These are phyloP conservation scores for Leccinum subatratum DNA, from an alignment of 1,284 basidiomycete genomes.

Conservation along the genomic window DNA sequence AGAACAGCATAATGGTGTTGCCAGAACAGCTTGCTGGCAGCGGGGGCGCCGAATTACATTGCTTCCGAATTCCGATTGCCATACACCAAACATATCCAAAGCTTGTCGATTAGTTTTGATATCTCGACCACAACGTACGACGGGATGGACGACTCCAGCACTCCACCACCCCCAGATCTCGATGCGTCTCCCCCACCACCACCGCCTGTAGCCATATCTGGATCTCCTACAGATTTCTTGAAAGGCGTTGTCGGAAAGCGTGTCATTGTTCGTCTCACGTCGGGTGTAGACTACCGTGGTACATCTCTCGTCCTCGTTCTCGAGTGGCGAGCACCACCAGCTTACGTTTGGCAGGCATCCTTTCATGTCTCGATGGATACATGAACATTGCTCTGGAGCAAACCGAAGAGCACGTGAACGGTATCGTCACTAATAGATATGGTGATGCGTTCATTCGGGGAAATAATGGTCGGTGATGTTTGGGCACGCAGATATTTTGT, in stretches of 20 bases:
- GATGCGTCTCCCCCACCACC: conserved; percentile 43
- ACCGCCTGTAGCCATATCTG: conserved; percentile 44
- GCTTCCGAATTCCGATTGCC: conserved; percentile 6
- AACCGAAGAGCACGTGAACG: conserved; percentile 92
- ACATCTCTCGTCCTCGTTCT: conserved; percentile 24
- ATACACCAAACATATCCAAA: conserved; percentile 28
- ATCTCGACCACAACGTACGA: neutral
- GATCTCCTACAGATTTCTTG: conserved; percentile 85
- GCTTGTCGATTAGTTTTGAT: neutral
- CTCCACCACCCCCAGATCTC: conserved; percentile 32
- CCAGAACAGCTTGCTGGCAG: neutral
- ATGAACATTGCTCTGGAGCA: conserved; percentile 99
- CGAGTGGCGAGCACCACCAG: neutral
- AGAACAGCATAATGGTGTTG: conserved; percentile 19
- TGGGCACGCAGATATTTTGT: neutral
- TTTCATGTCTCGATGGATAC: conserved; percentile 97
- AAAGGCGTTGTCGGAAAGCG: conserved; percentile 94
- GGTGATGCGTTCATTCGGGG: conserved; percentile 95
- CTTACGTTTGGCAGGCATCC: conserved; percentile 58
- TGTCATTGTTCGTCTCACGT: conserved; percentile 91
- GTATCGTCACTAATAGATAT: conserved; percentile 79
- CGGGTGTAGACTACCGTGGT: conserved; percentile 96
- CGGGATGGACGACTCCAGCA: conserved; percentile 26
- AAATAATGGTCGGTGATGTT: conserved; percentile 78
- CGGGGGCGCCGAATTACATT: neutral